Base-by-base conservation (phyloP, 2,329 filamentous ascomycete species). In the Cercospora zeina region DNA sequence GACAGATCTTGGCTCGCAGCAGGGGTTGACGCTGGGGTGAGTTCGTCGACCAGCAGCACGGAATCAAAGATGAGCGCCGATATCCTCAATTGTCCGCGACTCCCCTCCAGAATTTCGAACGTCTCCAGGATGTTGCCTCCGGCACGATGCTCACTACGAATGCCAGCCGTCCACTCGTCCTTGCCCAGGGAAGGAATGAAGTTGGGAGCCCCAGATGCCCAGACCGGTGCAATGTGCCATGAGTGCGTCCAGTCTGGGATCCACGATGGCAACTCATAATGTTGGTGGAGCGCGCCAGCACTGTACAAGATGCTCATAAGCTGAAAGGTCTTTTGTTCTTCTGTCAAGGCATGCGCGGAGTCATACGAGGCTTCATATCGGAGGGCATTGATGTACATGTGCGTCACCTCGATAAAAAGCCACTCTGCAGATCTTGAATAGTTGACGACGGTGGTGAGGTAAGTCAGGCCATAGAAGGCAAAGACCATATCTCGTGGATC, bases 271-370 rank as follows among this genome's bases (percentile, higher is more conserved):
- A 75, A 65, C 1, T 56, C 55, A 58, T 63, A 54, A 67, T 70
- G 67, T 42, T 72, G 71, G 54, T 73, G 71, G 10, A 73, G 66
- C 16, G 56, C 53, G 4, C 71, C 71, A 11, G 70, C 70, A 49
- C 70, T 72, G 61, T 72, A 72, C 19, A 73, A 21, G 37, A 73
- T 71, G 64, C 65, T 72, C 71, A 67, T 72, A 27, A 66, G 68
- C 66, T 66, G 72, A 27, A 64, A 68, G 2, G 62, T 72, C 57
- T 59, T 72, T 34, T 54, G 63, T 58, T 61, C 50, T n/a, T 69
- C 69, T 21, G 55, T 66, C 19, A 72, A 54, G 11, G 61, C 62
- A 49, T 71, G 69, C 59, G 66, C 67, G 1, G 54, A 59, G 24
- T 63, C 62, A 58, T 72, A 73, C 24, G 67, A 67, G 7, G 63